Base-by-base conservation (phyloP, 164 flowering plant genomes). In the Vitis rotundifolia region DNA sequence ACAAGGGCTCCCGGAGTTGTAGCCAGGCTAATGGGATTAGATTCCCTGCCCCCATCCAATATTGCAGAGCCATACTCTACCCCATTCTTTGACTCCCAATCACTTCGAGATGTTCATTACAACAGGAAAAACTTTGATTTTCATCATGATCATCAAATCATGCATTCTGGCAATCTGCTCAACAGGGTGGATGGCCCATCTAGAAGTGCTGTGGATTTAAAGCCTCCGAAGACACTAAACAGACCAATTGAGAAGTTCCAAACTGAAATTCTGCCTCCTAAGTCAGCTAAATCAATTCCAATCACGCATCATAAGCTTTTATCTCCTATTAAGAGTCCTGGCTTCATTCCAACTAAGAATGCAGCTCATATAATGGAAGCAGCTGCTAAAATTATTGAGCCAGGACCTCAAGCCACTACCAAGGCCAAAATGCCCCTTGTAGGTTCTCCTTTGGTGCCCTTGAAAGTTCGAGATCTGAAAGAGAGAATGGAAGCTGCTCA, bases 11-110 rank as follows among this genome's bases (percentile, higher is more conserved):
- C 99, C 9, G 78, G 91, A 12, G 97, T 93, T 9, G 97, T 96
- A 9, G 99, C 98, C 15, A 80, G 93, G 78, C 95, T 96, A 56
- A 96, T 96, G 99, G 99, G 99, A 59, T 77, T 94, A 76, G 97
- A 94, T 66, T 86, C 93, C 8, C 71, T 94, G 80, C 99, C 99
- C 18, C 77, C 91, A 54, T 75, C 87, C 26, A 77, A 56, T 73
- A 62, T 60, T 57, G 44, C 70, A 2, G 97, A 92, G 64, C 82
- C 96, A 37, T 78, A 81, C 58, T 76, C 84, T 49, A 83, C 85
- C 69, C 94, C 97, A 0, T 71, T 82, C 71, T 86, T 76, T 64
- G 88, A 85, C 11, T 51, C 90, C 44, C 84, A 72, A 48, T 87
- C 97, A 57, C 82, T 87, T 70, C 80, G 53, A 14, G 84, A 84